Evolutionary conservation across 768 basidiomycete genomes (phyloP).

Genomic region (Cystofilobasidium bisporidii): DNA sequence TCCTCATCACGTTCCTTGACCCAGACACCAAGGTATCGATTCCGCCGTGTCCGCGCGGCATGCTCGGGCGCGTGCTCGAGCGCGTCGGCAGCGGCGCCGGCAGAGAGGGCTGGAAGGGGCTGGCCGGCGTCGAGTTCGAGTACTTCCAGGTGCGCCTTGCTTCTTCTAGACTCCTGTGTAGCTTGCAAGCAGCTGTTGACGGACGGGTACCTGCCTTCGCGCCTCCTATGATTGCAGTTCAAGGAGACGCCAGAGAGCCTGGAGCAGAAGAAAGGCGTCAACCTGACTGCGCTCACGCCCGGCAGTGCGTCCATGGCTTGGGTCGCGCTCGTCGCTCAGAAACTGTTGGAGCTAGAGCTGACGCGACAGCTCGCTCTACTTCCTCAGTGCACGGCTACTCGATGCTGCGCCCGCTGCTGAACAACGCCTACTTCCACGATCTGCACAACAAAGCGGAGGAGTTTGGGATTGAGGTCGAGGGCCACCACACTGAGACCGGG

Average conservation of each 20-base stretch:
- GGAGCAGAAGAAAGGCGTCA: conserved; percentile 65
- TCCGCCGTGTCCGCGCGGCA: conserved; percentile 75
- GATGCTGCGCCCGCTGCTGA: conserved; percentile 54
- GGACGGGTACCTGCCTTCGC: no score
- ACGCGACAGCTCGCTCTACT: not conserved
- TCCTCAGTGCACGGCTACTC: conserved; percentile 90
- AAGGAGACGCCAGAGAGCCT: conserved; percentile 69
- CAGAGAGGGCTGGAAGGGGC: conserved; percentile 51
- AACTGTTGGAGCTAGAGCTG: no score
- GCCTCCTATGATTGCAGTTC: conserved; percentile 26
- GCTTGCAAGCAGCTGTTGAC: no score
- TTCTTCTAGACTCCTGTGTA: no score
- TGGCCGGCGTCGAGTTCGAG: conserved; percentile 90
- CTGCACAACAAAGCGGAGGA: conserved; percentile 58
- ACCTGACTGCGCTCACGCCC: conserved; percentile 70
- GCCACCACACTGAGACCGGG: conserved; percentile 52
- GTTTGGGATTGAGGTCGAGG: conserved; percentile 76
- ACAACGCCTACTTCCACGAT: conserved; percentile 78
- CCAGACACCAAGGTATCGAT: conserved; percentile 65
- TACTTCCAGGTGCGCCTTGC: conserved; percentile 32
- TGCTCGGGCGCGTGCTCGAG: conserved; percentile 54
- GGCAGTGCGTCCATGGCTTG: conserved; percentile 58
- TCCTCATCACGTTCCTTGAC: conserved; percentile 80
- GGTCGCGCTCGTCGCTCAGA: not conserved
- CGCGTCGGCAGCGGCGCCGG: conserved; percentile 40